Evolutionary conservation across 208 protist species (phyloP), one percentile per base, ranked within the genome.

Genomic region (Acanthamoeba lenticulata): DNA sequence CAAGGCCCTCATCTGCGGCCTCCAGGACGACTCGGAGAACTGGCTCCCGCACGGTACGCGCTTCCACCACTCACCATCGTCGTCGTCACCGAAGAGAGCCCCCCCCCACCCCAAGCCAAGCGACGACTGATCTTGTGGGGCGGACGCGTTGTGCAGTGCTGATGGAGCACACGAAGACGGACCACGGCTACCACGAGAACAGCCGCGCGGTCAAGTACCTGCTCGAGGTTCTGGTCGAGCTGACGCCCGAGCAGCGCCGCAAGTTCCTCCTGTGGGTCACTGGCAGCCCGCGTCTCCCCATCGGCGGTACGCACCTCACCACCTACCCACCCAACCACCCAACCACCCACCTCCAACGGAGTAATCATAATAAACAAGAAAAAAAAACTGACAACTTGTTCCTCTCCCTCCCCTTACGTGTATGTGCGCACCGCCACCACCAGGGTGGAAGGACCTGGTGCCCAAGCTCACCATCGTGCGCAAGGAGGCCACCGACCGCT

Each of bases 241-340:
- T 97, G 9, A 91, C 1, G 2, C 15, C 45, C 32, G 77, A 96
- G 44, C 69, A 97, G 72, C 85, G 95, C 57, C 93, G 91, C 47
- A 49, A 95, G 47, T 97, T 97, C 95, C 81, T 97, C 19, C 65
- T 95, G 21, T 98, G 97, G 19, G 77, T 97, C 21, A 97, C 97
- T 5, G 97, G 97, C 38, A 95, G 88, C 52, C 96, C 96, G 6
- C 79, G 94, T 1, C 92, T 98, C 24, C 97, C 97, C 17, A 93
- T 97, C 47, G 96, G 97, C 27, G 97, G 97, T 45, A 94, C 85
- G 83, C 40, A 92, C 7, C 6, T 6, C 52, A 7, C 34, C 13
- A 27, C 27, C 36, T 32, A 88, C 62, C 5, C 29, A 65, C 38
- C 2, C 62, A 95, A 24, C 47, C 57, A 24, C 83, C 65, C 77